Percentiles rank a stretch among this genome's conserved stretches.
Conservation (phyloP, 106 monocot genomes). For the Narthecium ossifragum region DNA sequence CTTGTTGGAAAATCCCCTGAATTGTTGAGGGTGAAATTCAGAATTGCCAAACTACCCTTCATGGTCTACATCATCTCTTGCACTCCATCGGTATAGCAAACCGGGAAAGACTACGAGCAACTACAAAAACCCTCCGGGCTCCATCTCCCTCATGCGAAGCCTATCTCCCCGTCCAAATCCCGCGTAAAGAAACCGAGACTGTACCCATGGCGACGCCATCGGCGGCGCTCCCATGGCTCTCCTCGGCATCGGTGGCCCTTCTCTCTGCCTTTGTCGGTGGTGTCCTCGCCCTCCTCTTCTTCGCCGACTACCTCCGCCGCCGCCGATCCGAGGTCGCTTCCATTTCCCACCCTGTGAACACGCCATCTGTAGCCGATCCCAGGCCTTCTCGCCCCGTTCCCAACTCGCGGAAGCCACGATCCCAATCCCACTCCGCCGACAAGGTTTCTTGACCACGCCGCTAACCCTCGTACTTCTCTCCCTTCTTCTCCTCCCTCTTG, state of each 20-base stretch:
- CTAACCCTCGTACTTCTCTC: not conserved
- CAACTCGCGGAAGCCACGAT: conserved; percentile 22
- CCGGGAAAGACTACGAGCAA: too few relatives aligned
- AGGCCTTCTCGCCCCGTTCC: conserved; percentile 7
- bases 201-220: too few relatives aligned
- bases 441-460: too few relatives aligned
- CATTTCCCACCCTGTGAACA: conserved; percentile 24
- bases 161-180: too few relatives aligned
- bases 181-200: too few relatives aligned
- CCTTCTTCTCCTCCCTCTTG: not conserved
- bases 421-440: conserved; percentile 37
- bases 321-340: conserved; percentile 64
- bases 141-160: too few relatives aligned
- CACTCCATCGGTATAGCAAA: too few relatives aligned
- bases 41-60: too few relatives aligned
- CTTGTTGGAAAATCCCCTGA: too few relatives aligned
- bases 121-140: too few relatives aligned
- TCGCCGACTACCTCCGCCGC: conserved; percentile 87
- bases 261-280: conserved; percentile 56
- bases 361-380: not conserved
- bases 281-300: conserved; percentile 55
- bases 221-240: conserved; percentile 19
- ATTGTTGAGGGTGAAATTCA: too few relatives aligned
- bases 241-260: conserved; percentile 47
- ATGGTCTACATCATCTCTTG: too few relatives aligned